Conservation (phyloP, 2,329 filamentous ascomycete species). For the Emergomyces orientalis region DNA sequence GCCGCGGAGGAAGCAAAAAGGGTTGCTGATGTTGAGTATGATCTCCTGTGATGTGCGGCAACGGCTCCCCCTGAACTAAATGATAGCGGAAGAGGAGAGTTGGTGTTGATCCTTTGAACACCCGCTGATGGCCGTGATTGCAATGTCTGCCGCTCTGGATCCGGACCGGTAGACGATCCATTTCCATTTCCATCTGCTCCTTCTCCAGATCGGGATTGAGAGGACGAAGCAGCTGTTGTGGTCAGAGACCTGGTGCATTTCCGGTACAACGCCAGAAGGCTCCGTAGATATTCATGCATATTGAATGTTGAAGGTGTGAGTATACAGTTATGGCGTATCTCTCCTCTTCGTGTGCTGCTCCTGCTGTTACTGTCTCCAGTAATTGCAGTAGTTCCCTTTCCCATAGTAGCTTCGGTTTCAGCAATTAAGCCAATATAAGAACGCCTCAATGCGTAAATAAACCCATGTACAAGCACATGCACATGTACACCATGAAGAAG, state of each 20-base stretch:
- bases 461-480: neutral
- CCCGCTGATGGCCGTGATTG: neutral
- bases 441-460: neutral
- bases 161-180: neutral
- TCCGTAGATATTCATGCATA: constrained; percentile 1
- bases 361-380: neutral
- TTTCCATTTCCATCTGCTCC: no score
- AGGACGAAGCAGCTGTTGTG: neutral
- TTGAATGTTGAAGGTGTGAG: neutral
- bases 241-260: neutral
- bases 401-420: neutral
- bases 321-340: neutral
- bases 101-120: neutral
- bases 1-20: neutral
- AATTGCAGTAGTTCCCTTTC: neutral
- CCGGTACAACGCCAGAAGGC: neutral
- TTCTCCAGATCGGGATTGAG: neutral
- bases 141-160: neutral
- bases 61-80: neutral
- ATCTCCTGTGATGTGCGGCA: neutral
- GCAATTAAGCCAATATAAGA: neutral
- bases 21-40: neutral
- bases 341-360: neutral
- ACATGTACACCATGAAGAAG: neutral
- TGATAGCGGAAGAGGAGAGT: neutral